Evolutionary conservation across 164 flowering plant species (phyloP).

Genomic region (Stephania japonica): DNA sequence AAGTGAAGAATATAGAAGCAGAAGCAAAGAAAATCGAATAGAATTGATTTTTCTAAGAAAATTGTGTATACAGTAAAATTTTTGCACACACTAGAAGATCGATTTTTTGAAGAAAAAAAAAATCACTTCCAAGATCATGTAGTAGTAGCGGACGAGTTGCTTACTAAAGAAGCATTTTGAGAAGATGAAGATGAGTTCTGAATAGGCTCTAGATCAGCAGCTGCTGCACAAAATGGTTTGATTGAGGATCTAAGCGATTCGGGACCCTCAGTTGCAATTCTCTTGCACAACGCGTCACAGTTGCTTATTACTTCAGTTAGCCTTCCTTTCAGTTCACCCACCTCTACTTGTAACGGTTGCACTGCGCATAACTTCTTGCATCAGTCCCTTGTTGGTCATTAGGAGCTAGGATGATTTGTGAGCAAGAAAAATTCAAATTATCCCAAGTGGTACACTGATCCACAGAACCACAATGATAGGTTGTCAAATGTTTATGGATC

Average conservation of each 20-base stretch:
- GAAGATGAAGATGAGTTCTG: constrained; percentile 17
- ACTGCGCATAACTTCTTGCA: constrained; percentile 40
- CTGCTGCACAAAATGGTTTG: constrained; percentile 48
- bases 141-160: constrained; percentile 13
- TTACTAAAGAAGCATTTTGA: constrained; percentile 12
- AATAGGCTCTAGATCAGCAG: constrained; percentile 22
- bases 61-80: neutral
- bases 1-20: too few relatives aligned
- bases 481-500: neutral
- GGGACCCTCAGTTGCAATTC: constrained; percentile 75
- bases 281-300: constrained; percentile 86
- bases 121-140: constrained; percentile 15
- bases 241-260: constrained; percentile 64
- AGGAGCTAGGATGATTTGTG: too few relatives aligned
- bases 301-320: constrained; percentile 85
- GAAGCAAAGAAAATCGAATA: neutral
- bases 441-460: neutral
- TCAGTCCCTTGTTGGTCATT: neutral
- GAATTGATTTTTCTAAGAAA: neutral
- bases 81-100: neutral
- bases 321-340: constrained; percentile 94
- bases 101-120: neutral
- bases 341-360: constrained; percentile 81
- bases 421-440: neutral
- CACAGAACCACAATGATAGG: neutral